These are phyloP conservation scores for Ascochyta viciae-villosae DNA, from an alignment of 2,329 filamentous ascomycete genomes.

Conservation along the genomic window DNA sequence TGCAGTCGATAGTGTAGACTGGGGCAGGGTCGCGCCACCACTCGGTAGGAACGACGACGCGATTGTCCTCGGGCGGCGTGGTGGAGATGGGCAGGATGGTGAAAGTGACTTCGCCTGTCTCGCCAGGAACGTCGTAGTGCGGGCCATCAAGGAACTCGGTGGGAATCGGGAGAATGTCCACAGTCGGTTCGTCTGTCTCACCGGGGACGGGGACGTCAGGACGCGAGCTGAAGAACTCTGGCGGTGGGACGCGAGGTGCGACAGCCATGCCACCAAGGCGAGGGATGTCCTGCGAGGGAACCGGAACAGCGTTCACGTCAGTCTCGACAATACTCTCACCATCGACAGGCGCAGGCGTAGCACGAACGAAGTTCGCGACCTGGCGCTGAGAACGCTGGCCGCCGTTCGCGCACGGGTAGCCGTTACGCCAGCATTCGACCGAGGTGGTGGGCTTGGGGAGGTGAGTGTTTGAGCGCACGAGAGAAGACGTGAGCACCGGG, in stretches of 20 bases:
- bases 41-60: background rate
- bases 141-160: background rate
- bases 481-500: background rate
- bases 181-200: background rate
- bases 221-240: slow-evolving; percentile 1
- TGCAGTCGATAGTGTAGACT: background rate
- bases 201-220: background rate
- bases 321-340: background rate
- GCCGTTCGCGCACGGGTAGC: slow-evolving; percentile 5
- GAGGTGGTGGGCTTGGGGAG: background rate
- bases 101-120: background rate
- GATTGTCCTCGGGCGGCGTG: background rate
- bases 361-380: background rate
- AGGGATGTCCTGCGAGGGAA: too few relatives aligned
- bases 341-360: background rate
- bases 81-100: background rate
- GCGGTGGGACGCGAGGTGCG: background rate
- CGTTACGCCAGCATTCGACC: slow-evolving; percentile 8
- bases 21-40: background rate
- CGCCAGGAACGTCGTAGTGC: background rate
- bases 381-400: slow-evolving; percentile 1
- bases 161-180: background rate
- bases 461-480: background rate
- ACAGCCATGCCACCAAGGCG: background rate
- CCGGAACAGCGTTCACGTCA: background rate